Percentiles rank a stretch among this genome's conserved stretches.
Evolutionary conservation across 257 asterid species (phyloP).

Genomic region (Perilla frutescens): DNA sequence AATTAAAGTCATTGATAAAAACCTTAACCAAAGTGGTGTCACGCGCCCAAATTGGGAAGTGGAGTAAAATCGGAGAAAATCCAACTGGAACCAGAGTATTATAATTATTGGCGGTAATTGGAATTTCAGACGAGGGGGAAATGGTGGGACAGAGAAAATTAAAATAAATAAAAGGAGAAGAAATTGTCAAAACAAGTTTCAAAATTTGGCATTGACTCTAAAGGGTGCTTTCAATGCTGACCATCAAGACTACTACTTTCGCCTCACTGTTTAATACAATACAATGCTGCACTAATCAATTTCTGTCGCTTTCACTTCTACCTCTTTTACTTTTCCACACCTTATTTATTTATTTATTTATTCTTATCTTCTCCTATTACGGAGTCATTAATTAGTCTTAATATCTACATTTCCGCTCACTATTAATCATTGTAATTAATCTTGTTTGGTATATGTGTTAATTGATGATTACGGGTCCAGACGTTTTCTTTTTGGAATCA

Average conservation of each 20-base stretch:
- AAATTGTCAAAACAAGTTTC: constrained; percentile 55
- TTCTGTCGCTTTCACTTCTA: neutral
- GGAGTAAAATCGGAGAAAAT: neutral
- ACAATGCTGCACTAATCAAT: constrained; percentile 27
- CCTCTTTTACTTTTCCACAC: constrained; percentile 14
- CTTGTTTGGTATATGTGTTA: neutral
- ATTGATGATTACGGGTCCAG: neutral
- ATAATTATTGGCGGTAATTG: constrained; percentile 46
- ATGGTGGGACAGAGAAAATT: constrained; percentile 28
- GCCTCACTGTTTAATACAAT: constrained; percentile 6
- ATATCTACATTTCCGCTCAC: neutral
- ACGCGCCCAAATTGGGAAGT: constrained; percentile 35
- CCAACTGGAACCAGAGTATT: constrained; percentile 43
- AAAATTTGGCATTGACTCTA: constrained; percentile 62
- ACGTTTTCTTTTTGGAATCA: neutral
- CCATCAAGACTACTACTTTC: constrained; percentile 34
- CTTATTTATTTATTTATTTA: neutral
- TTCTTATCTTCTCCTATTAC: neutral
- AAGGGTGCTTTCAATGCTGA: constrained; percentile 45
- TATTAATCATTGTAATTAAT: constrained; percentile 16
- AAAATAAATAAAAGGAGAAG: neutral
- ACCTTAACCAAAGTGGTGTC: neutral
- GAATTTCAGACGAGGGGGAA: constrained; percentile 41
- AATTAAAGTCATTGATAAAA: neutral
- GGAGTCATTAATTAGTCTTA: neutral